Evolutionary conservation across 2,329 filamentous ascomycete species (phyloP).

Genomic region (Ascochyta viciae-villosae): DNA sequence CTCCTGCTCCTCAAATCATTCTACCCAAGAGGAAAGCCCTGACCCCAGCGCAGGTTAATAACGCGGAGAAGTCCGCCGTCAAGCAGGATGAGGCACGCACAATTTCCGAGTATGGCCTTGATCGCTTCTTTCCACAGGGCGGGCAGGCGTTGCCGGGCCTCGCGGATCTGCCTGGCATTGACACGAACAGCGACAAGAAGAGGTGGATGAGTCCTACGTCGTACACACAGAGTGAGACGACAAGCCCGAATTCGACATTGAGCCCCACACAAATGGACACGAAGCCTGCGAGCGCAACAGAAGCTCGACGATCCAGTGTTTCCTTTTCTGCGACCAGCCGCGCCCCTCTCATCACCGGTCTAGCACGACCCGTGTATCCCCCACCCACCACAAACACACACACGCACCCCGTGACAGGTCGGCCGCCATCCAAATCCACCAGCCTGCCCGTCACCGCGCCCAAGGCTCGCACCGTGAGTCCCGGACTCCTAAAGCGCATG

Average conservation of each 20-base stretch:
- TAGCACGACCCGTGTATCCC: slow-evolving; percentile 47
- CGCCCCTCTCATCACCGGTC: slow-evolving; percentile 44
- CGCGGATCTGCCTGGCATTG: slow-evolving; percentile 12
- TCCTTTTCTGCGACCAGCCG: slow-evolving; percentile 34
- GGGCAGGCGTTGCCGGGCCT: slow-evolving; percentile 31
- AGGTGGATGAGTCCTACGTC: slow-evolving; percentile 6
- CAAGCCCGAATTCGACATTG: slow-evolving; percentile 24
- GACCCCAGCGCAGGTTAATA: slow-evolving; percentile 52
- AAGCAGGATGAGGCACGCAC: slow-evolving; percentile 25
- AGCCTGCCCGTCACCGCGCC: slow-evolving; percentile 39
- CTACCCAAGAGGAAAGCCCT: slow-evolving; percentile 55
- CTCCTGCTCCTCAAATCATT: slow-evolving; percentile 44
- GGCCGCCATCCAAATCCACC: slow-evolving; percentile 38
- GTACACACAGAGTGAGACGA: slow-evolving; percentile 23
- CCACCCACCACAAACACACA: slow-evolving; percentile 14
- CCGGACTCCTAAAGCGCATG: slow-evolving; percentile 56
- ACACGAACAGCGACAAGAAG: slow-evolving; percentile 7
- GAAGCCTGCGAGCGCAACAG: slow-evolving; percentile 19
- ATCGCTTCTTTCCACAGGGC: slow-evolving; percentile 16
- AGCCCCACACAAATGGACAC: slow-evolving; percentile 25
- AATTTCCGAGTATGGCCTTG: slow-evolving; percentile 11
- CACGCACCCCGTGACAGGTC: slow-evolving; percentile 32
- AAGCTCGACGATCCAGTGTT: slow-evolving; percentile 42
- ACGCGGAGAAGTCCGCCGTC: slow-evolving; percentile 38
- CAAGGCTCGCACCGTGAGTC: slow-evolving; percentile 47